These are phyloP conservation scores for Neofusicoccum umdonicola DNA, from an alignment of 2,329 filamentous ascomycete species.

Conservation along the genomic window DNA sequence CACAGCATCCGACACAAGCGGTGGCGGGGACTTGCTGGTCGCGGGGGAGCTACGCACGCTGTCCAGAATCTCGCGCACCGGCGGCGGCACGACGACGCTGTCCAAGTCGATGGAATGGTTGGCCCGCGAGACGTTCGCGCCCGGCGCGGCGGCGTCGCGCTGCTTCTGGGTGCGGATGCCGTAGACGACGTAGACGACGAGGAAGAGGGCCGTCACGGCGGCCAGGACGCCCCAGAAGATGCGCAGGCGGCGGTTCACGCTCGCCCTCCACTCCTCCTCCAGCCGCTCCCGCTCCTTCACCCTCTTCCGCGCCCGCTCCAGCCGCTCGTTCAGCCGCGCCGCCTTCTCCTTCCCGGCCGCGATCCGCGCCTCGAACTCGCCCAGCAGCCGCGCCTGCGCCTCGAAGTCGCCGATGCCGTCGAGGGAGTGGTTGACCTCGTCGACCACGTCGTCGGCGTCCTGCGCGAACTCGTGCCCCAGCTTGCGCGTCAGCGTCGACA, in stretches of 20 bases:
- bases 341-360: slow-evolving; percentile 59
- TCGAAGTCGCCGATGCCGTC: slow-evolving; percentile 61
- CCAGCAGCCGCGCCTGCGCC: slow-evolving; percentile 63
- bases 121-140: slow-evolving; percentile 21
- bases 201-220: slow-evolving; percentile 45
- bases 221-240: slow-evolving; percentile 60
- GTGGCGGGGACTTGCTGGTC: background rate
- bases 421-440: slow-evolving; percentile 61
- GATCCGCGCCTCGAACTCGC: slow-evolving; percentile 61
- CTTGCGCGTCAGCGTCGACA: slow-evolving; percentile 61
- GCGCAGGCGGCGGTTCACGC: slow-evolving; percentile 50
- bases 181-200: slow-evolving; percentile 45
- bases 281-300: slow-evolving; percentile 67
- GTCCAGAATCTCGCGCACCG: slow-evolving; percentile 34
- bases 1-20: background rate
- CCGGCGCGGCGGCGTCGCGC: background rate
- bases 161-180: slow-evolving; percentile 27
- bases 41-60: slow-evolving; percentile 1
- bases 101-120: slow-evolving; percentile 23
- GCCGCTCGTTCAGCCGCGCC: slow-evolving; percentile 58
- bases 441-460: slow-evolving; percentile 59
- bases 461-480: slow-evolving; percentile 59
- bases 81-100: slow-evolving; percentile 29
- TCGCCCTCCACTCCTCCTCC: slow-evolving; percentile 51
- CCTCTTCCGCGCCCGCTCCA: slow-evolving; percentile 61